Base-by-base conservation (phyloP, 225 moss, liverwort and hornwort genomes). In the Pleurozium schreberi region DNA sequence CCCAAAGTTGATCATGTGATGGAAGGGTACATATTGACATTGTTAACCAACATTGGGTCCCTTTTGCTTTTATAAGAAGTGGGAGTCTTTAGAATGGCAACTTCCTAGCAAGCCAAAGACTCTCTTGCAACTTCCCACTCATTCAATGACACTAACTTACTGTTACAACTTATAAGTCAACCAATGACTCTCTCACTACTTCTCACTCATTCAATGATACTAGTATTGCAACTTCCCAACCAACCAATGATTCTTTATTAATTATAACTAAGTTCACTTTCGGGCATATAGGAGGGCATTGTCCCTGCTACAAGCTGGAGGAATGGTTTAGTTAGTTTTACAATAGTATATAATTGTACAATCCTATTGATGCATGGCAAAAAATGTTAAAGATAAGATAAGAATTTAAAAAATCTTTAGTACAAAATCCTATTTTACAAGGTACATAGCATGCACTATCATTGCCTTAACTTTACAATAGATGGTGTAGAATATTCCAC, bases 281-380 rank as follows among this genome's bases (percentile, higher is more conserved):
- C 1, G 21, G 5, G 5, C 15, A 42, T 70, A 70, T 27, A 5
- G 0, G 9, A 3, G 26, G 16, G 27, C 16, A 71, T 26, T 26
- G 27, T 71, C 16, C 43, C 27, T 70, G 21, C 11, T n/a, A 0
- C 3, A 16, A 71, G 5, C 8, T 0, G 0, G 9, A 3, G 1
- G 3, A 43, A 27, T 27, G 16, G 15, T 43, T 9, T 71, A 27
- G 9, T 15, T 15, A 43, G 5, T 3, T 26, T 14, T 8, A 26
- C 5, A 71, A 71, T 43, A 3, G 27, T 70, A 27, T 71, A 3
- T 28, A 73, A n/a, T n/a, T n/a, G 30, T 20, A 42, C 15, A 69
- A 69, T 67, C 10, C 22, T 4, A 28, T 21, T 3, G 1, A 27
- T 33, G 7, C 5, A 30, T 74, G 17, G 47, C 6, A 66, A 11